Evolutionary conservation across 495 filamentous ascomycete genomes (phyloP).

Genomic region (Polyplosphaeria fusca): DNA sequence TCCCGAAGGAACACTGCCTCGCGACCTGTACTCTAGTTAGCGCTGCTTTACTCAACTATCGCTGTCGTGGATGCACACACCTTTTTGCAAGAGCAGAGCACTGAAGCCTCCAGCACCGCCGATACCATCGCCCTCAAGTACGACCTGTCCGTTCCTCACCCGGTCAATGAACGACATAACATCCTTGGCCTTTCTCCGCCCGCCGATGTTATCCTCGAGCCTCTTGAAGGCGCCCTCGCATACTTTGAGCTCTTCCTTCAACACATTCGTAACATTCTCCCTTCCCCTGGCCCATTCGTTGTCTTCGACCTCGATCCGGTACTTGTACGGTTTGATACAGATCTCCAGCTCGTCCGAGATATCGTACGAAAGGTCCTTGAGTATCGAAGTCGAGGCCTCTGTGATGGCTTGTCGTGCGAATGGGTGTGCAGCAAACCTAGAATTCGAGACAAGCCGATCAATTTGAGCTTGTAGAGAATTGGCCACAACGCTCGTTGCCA

Average conservation of each 20-base stretch:
- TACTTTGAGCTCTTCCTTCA: conserved; percentile 79
- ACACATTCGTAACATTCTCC: conserved; percentile 69
- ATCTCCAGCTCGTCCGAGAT: conserved; percentile 99
- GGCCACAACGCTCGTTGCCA: conserved; percentile 87
- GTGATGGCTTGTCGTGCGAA: conserved; percentile 88
- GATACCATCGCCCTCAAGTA: conserved; percentile 75
- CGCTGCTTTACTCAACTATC: too few relatives aligned
- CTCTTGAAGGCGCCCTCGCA: conserved; percentile 75
- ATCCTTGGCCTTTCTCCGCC: conserved; percentile 78
- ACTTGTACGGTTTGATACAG: conserved; percentile 98
- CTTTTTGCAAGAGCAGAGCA: conserved; percentile 72
- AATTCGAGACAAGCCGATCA: conserved; percentile 69
- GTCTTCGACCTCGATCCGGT: conserved; percentile 89
- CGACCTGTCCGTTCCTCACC: conserved; percentile 75
- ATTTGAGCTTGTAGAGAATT: conserved; percentile 82
- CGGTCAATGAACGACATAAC: conserved; percentile 89
- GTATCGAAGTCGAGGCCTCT: conserved; percentile 78
- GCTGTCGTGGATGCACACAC: conserved; percentile 44
- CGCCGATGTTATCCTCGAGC: conserved; percentile 72
- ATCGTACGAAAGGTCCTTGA: conserved; percentile 92
- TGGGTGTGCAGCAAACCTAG: conserved; percentile 83
- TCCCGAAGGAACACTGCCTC: conserved; percentile 93
- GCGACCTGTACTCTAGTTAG: conserved; percentile 56
- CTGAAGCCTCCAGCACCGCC: conserved; percentile 92
- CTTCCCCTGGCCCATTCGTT: conserved; percentile 81